Percentiles rank a stretch among this genome's conserved stretches.
Evolutionary conservation across 345 rosid species (phyloP).

Genomic region (Salix suchowensis): DNA sequence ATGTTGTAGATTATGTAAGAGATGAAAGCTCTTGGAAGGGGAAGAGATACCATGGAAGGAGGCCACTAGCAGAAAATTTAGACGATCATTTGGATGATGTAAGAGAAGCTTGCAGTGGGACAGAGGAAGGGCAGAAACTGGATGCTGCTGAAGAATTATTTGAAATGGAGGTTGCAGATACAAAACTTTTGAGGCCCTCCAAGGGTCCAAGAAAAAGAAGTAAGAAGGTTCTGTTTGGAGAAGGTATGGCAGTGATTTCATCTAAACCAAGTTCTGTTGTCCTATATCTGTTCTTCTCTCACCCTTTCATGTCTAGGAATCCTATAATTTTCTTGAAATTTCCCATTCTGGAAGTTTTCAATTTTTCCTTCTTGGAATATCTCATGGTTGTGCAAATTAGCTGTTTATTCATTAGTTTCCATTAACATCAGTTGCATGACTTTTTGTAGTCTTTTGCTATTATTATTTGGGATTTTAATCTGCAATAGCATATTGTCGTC

Average conservation of each 20-base stretch:
- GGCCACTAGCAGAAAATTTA: constrained; percentile 35
- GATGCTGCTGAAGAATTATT: constrained; percentile 39
- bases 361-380: background rate
- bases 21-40: constrained; percentile 39
- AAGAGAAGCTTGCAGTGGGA: constrained; percentile 81
- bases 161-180: constrained; percentile 25
- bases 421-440: background rate
- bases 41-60: constrained; percentile 42
- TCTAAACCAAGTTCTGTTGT: background rate
- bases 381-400: background rate
- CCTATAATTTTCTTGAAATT: background rate
- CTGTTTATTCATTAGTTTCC: background rate
- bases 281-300: background rate
- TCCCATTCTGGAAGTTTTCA: background rate
- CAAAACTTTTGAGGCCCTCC: constrained; percentile 30
- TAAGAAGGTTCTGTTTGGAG: constrained; percentile 51
- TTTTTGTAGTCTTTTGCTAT: background rate
- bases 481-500: background rate
- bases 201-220: constrained; percentile 26
- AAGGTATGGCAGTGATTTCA: constrained; percentile 38
- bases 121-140: constrained; percentile 62
- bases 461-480: background rate
- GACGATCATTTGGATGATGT: constrained; percentile 57
- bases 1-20: constrained; percentile 43
- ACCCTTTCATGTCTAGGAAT: background rate